Evolutionary conservation across 2,329 filamentous ascomycete genomes (phyloP).

Genomic region (Ophiostoma sp.): DNA sequence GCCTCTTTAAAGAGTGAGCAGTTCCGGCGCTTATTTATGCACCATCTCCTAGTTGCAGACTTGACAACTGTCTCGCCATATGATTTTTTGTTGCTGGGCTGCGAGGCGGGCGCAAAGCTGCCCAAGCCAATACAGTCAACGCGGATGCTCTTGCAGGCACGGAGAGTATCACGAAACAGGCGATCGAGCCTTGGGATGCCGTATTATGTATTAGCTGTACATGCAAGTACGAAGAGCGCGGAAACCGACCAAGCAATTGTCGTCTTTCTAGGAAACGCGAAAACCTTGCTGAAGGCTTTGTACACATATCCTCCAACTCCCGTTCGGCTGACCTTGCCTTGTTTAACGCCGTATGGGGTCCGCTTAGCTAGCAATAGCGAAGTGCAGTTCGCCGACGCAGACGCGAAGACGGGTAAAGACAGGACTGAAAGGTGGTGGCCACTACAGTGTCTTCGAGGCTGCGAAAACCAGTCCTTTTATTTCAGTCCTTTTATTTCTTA

Average conservation of each 20-base stretch:
- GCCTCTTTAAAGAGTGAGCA: neutral
- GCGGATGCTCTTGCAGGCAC: neutral
- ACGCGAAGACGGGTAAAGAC: neutral
- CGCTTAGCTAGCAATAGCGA: conserved; percentile 17
- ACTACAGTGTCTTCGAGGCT: neutral
- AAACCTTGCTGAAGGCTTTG: neutral
- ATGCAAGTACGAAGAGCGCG: neutral
- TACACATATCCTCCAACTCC: neutral
- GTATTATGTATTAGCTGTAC: neutral
- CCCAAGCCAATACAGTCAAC: neutral
- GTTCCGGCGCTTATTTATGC: neutral
- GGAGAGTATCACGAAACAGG: neutral
- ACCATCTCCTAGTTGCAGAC: neutral
- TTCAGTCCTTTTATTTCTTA: no score
- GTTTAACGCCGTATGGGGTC: neutral
- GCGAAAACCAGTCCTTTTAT: no score
- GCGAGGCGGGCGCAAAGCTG: neutral
- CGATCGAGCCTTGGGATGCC: neutral
- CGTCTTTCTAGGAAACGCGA: neutral
- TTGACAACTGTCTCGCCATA: neutral
- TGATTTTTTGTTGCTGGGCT: neutral
- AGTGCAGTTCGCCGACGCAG: neutral
- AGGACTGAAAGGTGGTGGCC: neutral
- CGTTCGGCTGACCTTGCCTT: conserved; percentile 1
- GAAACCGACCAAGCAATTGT: neutral